A percentile compares a stretch with the other conserved stretches of the same genome.
Evolutionary conservation across 441 rosid genomes (phyloP).

Genomic region (Cnidoscolus chayamansa): DNA sequence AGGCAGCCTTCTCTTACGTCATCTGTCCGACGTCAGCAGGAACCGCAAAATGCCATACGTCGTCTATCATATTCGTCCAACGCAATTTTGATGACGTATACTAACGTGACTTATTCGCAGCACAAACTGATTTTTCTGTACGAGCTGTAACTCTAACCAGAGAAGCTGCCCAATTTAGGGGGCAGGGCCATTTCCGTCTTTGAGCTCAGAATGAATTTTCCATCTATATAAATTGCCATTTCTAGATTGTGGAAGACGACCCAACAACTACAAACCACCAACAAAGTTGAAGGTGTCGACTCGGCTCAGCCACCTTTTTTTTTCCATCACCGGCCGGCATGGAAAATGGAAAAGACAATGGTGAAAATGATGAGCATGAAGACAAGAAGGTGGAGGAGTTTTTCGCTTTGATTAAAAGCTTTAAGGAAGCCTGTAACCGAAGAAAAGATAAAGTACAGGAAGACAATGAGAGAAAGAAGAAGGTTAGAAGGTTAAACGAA

Average conservation of each 20-base stretch:
- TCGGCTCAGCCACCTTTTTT: not conserved
- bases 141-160: too few species aligned
- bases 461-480: conserved; percentile 16
- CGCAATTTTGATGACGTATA: too few species aligned
- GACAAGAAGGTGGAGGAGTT: conserved; percentile 45
- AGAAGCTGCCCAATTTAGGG: not conserved
- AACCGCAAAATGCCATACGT: too few species aligned
- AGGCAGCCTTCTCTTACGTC: too few species aligned
- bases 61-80: too few species aligned
- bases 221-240: too few species aligned
- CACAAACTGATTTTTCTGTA: too few species aligned
- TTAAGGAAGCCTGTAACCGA: conserved; percentile 37
- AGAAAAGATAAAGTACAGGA: conserved; percentile 19
- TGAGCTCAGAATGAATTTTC: too few species aligned
- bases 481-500: not conserved
- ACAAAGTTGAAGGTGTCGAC: not conserved
- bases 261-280: not conserved
- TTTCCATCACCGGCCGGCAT: not conserved
- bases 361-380: conserved; percentile 18
- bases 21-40: too few species aligned
- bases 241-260: too few species aligned
- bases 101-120: too few species aligned
- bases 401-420: conserved; percentile 35
- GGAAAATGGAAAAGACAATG: conserved; percentile 13
- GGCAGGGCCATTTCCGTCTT: conserved; percentile 8